Conservation (phyloP, 2,329 filamentous ascomycete genomes). For the Pseudocercospora pini-densiflorae region DNA sequence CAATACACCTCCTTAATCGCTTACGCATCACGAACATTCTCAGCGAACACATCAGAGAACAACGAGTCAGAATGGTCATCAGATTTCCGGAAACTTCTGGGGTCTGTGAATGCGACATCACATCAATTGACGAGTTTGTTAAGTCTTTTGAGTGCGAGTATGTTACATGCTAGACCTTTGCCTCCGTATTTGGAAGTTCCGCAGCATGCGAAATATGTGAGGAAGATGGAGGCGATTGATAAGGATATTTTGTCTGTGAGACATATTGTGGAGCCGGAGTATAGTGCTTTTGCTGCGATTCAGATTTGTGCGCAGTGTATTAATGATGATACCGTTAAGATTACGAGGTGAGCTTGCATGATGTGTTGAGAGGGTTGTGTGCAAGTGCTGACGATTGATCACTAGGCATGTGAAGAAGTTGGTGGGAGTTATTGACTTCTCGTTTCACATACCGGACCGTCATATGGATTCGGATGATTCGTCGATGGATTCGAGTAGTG, state of each 20-base stretch:
- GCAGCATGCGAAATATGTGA: slow-evolving; percentile 62
- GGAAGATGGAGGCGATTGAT: slow-evolving; percentile 62
- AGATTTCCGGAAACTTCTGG: slow-evolving; percentile 63
- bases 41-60: slow-evolving; percentile 22
- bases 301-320: slow-evolving; percentile 72
- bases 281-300: slow-evolving; percentile 71
- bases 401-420: slow-evolving; percentile 61
- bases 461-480: slow-evolving; percentile 36
- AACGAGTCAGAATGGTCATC: slow-evolving; percentile 61
- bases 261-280: slow-evolving; percentile 66
- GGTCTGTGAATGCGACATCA: slow-evolving; percentile 61
- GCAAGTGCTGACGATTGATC: slow-evolving; percentile 54
- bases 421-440: slow-evolving; percentile 75
- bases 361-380: slow-evolving; percentile 58
- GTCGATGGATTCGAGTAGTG: slow-evolving; percentile 43
- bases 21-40: slow-evolving; percentile 64
- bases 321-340: slow-evolving; percentile 66
- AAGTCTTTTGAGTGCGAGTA: slow-evolving; percentile 68
- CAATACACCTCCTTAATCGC: slow-evolving; percentile 69
- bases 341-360: slow-evolving; percentile 49
- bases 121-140: slow-evolving; percentile 72
- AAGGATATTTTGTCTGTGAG: slow-evolving; percentile 63
- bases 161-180: slow-evolving; percentile 68
- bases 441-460: slow-evolving; percentile 58
- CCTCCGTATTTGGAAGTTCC: slow-evolving; percentile 73